phyloP scores from a whole-genome alignment of 768 basidiomycete species.

The Suillus occidentalis region DNA sequence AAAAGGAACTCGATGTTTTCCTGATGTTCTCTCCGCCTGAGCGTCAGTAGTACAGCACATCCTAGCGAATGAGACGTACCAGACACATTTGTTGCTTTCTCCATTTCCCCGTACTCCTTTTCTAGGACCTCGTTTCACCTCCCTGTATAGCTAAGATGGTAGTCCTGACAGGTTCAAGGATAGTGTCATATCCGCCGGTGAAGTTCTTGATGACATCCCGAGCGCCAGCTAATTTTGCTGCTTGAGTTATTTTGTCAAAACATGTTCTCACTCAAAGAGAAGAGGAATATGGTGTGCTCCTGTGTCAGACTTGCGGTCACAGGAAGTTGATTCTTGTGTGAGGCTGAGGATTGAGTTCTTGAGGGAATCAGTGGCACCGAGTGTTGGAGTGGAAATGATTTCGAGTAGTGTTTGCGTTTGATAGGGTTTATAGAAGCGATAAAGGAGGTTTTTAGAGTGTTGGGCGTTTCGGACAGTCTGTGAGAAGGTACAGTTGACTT shows the following conservation, averaged over 20 bases:
- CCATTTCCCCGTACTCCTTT: slow-evolving; percentile 19
- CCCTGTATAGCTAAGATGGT: slow-evolving; percentile 30
- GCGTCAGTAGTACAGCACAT: background rate
- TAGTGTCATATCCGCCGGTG: slow-evolving; percentile 36
- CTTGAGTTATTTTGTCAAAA: slow-evolving; percentile 18
- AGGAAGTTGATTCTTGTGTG: too few species aligned
- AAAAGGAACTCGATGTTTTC: too few species aligned
- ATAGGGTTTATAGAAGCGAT: too few species aligned
- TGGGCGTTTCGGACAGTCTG: too few species aligned
- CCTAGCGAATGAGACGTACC: slow-evolving; percentile 13
- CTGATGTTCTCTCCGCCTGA: slow-evolving; percentile 32
- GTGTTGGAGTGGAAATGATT: too few species aligned
- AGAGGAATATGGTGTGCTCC: slow-evolving; percentile 36
- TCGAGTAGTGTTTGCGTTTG: too few species aligned
- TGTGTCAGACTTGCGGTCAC: too few species aligned
- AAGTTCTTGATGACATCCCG: slow-evolving; percentile 41
- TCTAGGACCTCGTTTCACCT: slow-evolving; percentile 15
- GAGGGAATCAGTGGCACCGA: too few species aligned
- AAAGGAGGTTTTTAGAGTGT: too few species aligned
- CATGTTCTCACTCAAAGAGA: slow-evolving; percentile 43
- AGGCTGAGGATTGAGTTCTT: too few species aligned
- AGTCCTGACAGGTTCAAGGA: slow-evolving; percentile 34
- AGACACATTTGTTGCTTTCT: slow-evolving; percentile 25
- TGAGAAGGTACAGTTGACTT: too few species aligned
- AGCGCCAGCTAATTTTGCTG: slow-evolving; percentile 38